Conservation (phyloP, 805 yeast species). For the Sugiyamaella qingdaonensis region DNA sequence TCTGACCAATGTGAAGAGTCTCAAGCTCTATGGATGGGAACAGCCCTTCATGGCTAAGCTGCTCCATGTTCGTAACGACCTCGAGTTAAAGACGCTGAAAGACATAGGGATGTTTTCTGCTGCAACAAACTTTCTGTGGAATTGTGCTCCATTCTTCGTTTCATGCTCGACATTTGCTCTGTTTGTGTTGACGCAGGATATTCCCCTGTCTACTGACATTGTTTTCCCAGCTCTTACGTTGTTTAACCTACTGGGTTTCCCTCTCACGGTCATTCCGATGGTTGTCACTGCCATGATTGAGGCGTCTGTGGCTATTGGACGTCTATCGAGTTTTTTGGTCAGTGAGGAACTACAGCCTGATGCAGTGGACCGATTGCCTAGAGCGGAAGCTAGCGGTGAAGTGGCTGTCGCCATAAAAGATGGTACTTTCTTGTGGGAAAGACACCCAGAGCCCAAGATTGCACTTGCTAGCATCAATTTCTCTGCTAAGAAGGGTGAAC, state of each 20-base stretch:
- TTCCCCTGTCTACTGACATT: slow-evolving; percentile 80
- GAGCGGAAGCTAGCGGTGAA: slow-evolving; percentile 64
- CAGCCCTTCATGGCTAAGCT: slow-evolving; percentile 59
- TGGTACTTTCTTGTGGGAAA: slow-evolving; percentile 52
- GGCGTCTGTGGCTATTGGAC: slow-evolving; percentile 53
- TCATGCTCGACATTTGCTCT: slow-evolving; percentile 88
- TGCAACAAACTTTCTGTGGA: slow-evolving; percentile 78
- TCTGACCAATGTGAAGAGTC: slow-evolving; percentile 80
- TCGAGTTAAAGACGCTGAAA: slow-evolving; percentile 62
- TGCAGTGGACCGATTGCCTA: slow-evolving; percentile 51
- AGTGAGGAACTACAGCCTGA: slow-evolving; percentile 75
- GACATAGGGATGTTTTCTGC: slow-evolving; percentile 81
- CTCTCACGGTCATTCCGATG: slow-evolving; percentile 88
- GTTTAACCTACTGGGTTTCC: slow-evolving; percentile 80
- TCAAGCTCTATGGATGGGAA: slow-evolving; percentile 88
- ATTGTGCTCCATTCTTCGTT: slow-evolving; percentile 85
- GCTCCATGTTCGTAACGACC: slow-evolving; percentile 52
- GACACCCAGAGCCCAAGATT: slow-evolving; percentile 46
- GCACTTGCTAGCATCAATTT: slow-evolving; percentile 69
- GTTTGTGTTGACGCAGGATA: slow-evolving; percentile 58
- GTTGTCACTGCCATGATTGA: slow-evolving; percentile 83
- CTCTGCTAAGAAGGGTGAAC: slow-evolving; percentile 68
- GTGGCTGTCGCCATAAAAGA: slow-evolving; percentile 39
- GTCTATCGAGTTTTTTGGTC: slow-evolving; percentile 70
- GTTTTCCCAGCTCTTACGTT: slow-evolving; percentile 65